phyloP scores from a whole-genome alignment of 2,329 filamentous ascomycete species.

The Colletotrichum lini region DNA sequence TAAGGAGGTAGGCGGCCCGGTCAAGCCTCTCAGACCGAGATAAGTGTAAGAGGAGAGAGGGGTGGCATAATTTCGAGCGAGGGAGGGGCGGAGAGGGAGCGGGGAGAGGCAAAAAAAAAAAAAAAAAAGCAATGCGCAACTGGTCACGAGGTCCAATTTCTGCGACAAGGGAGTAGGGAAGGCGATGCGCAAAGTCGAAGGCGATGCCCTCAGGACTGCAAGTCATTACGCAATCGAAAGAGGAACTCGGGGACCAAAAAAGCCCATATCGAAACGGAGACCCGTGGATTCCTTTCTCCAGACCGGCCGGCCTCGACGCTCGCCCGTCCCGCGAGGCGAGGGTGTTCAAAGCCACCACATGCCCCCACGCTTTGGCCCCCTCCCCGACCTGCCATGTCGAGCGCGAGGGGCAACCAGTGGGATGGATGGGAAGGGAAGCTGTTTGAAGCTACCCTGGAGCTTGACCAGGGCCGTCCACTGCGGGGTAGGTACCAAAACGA shows the following conservation, averaged over 20 bases:
- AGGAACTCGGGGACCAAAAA: background rate
- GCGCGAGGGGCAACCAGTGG: slow-evolving; percentile 22
- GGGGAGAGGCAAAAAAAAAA: background rate
- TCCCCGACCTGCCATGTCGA: slow-evolving; percentile 21
- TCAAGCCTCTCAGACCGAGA: slow-evolving; percentile 1
- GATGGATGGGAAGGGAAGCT: slow-evolving; percentile 6
- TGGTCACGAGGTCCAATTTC: slow-evolving; percentile 28
- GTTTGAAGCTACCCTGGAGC: slow-evolving; percentile 22
- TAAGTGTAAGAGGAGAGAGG: slow-evolving; percentile 11
- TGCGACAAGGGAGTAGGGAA: slow-evolving; percentile 29
- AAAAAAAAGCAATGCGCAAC: slow-evolving; percentile 22
- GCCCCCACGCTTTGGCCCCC: slow-evolving; percentile 19
- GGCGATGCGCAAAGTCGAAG: slow-evolving; percentile 1
- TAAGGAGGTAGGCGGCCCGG: slow-evolving; percentile 4
- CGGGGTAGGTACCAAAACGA: slow-evolving; percentile 20
- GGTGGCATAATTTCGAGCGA: background rate
- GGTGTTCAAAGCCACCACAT: background rate
- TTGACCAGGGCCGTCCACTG: slow-evolving; percentile 26
- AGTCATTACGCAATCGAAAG: slow-evolving; percentile 20
- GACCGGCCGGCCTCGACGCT: background rate
- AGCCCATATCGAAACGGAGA: background rate
- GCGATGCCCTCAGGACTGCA: slow-evolving; percentile 1
- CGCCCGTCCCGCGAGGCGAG: slow-evolving; percentile 11
- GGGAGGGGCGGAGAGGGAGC: background rate
- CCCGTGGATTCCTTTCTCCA: slow-evolving; percentile 3